Evolutionary conservation across 805 yeast species (phyloP), one percentile per base, ranked within the genome.

Genomic region (Starmerella gropengiesseri): DNA sequence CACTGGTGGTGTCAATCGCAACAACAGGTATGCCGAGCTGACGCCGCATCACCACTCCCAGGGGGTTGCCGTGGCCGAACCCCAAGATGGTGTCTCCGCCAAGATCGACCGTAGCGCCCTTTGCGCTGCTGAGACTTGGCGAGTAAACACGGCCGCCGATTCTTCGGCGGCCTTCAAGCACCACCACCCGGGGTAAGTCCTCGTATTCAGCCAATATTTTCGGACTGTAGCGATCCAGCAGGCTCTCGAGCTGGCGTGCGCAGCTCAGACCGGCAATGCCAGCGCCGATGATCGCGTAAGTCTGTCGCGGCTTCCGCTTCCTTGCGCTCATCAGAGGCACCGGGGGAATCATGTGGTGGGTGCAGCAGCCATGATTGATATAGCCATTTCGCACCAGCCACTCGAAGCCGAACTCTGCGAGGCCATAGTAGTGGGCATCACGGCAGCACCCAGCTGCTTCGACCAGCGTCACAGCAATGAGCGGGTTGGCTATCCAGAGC

Each of bases 221-320:
- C 13, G 41, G 31, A 19, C 57, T 54, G 44, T 65, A 64, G 27
- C 63, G 55, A 20, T 56, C 51, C 33, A 63, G 50, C 18, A 66
- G 91, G 62, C 78, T 82, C 40, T 77, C 89, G 40, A 89, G 77
- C 68, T 89, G 97, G 60, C 93, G 91, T 20, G 97, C 95, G 60
- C 89, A 81, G 55, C 95, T 94, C 37, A 91, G 67, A 52, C 98
- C 98, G 20, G 98, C 95, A 44, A 94, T 79, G 38, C 98, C 98
- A 6, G 97, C 95, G 53, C 98, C 98, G 55, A 85, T 79, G 32
- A 89, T 75, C 28, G 86, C 72, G 40, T 91, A 75, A 3, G 67
- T 60, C 32, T 59, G 57, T 11, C 68, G 49, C 1, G 65, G 66
- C 41, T 58, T 56, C 11, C 49, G 55, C 7, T 49, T 58, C 23